These are phyloP conservation scores for Barnettozyma pratensis DNA, from an alignment of 805 yeast species.

Conservation along the genomic window DNA sequence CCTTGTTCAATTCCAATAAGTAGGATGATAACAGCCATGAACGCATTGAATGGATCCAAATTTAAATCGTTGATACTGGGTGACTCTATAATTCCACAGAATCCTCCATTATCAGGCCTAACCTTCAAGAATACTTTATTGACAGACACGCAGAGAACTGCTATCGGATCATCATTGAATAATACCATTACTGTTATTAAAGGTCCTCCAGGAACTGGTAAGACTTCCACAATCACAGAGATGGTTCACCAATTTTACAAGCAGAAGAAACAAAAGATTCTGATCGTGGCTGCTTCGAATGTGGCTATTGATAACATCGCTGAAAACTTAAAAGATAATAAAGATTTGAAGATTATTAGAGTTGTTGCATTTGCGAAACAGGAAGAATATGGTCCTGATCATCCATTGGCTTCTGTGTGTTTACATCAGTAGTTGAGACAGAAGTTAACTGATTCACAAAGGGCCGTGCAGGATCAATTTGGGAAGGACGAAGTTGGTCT, in stretches of 20 bases:
- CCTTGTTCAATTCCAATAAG: background rate
- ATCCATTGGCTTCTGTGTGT: background rate
- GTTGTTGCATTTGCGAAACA: slow-evolving; percentile 30
- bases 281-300: slow-evolving; percentile 73
- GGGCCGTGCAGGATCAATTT: background rate
- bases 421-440: background rate
- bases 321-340: slow-evolving; percentile 53
- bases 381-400: background rate
- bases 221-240: slow-evolving; percentile 69
- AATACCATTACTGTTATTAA: slow-evolving; percentile 48
- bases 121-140: background rate
- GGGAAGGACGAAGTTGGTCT: background rate
- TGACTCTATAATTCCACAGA: no score
- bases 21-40: background rate
- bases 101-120: no score
- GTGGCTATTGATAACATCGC: slow-evolving; percentile 76
- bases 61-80: no score
- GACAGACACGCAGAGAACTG: background rate
- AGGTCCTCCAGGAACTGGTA: slow-evolving; percentile 87
- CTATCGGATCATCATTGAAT: background rate
- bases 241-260: slow-evolving; percentile 50
- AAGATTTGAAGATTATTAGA: slow-evolving; percentile 45
- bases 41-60: background rate
- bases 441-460: background rate
- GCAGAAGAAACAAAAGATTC: slow-evolving; percentile 53